Base-by-base conservation (phyloP, 768 basidiomycete species). In the Tylopilus plumbeoviolaceoides region DNA sequence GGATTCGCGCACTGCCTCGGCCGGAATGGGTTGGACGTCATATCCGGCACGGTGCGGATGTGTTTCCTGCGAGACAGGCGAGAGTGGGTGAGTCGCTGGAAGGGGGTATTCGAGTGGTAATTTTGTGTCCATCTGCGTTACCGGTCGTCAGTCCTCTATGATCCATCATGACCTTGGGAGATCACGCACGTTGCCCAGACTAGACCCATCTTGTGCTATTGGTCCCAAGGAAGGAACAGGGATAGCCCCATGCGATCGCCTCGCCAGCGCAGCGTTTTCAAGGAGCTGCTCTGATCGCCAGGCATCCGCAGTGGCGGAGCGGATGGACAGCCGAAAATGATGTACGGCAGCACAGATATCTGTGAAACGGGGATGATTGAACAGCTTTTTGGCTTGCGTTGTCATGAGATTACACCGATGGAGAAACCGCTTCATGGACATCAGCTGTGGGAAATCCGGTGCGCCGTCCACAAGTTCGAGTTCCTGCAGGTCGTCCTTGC, bases 401-500 rank as follows among this genome's bases (percentile, higher is more conserved):
- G 72, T 70, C 20, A 76, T 65, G 28, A 63, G 53, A 23, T 63
- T 63, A 30, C 72, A 73, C 12, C 80, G 72, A n/a, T 74, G 60
- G 40, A 78, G 58, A 60, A 84, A 81, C 9, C 78, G 75, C 21
- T 65, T 53, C 7, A 57, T 66, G 5, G 79, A 75, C 39, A 82
- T 66, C 15, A 82, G 62, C 15, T 69, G 55, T 1, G 57, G 54
- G 48, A 75, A 73, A 6, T 68, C 54, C 1, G 81, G 81, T 23
- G 77, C 59, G 2, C 62, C 58, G 53, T 69, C 66, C 5, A 72
- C 76, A 14, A 72, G 70, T 38, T 58, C 57, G 23, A 77, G 54
- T 38, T 55, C 61, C 10, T 42, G 59, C 27, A 59, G 56, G 17
- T 35, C 39, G 17, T 35, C 39, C n/a, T 10, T 17, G 17, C 39